Conservation (phyloP, 2,329 filamentous ascomycete species). For the Botrytis squamosa region DNA sequence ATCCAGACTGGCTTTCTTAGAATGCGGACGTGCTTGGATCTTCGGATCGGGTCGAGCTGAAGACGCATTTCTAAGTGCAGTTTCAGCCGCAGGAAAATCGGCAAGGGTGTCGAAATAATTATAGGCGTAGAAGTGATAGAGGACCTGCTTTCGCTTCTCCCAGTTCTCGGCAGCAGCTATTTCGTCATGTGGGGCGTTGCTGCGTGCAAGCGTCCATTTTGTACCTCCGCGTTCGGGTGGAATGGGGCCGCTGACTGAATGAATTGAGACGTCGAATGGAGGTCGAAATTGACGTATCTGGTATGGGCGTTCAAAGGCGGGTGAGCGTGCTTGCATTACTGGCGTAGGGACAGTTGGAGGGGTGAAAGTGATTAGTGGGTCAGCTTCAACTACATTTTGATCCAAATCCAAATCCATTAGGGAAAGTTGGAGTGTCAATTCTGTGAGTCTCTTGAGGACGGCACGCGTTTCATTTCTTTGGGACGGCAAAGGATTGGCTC, state of each 20-base stretch:
- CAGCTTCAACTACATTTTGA: background rate
- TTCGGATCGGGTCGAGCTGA: background rate
- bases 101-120: constrained; percentile 1
- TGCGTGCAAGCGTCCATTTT: background rate
- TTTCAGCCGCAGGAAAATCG: background rate
- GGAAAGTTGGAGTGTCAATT: background rate
- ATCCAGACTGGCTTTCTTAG: background rate
- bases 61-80: background rate
- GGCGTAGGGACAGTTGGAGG: background rate
- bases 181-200: background rate
- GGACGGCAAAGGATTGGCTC: background rate
- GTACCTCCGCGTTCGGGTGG: background rate
- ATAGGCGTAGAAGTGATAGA: constrained; percentile 9
- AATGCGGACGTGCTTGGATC: background rate
- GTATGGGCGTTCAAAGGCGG: background rate
- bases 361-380: background rate
- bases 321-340: background rate
- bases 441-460: background rate
- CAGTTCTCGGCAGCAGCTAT: background rate
- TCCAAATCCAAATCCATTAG: background rate
- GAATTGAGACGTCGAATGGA: background rate
- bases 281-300: background rate
- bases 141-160: background rate
- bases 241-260: background rate
- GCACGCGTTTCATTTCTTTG: background rate